A percentile compares a stretch with the other conserved stretches of the same genome.
phyloP scores from a whole-genome alignment of 1,284 basidiomycete species.

The Cutaneotrichosporon sp. region DNA sequence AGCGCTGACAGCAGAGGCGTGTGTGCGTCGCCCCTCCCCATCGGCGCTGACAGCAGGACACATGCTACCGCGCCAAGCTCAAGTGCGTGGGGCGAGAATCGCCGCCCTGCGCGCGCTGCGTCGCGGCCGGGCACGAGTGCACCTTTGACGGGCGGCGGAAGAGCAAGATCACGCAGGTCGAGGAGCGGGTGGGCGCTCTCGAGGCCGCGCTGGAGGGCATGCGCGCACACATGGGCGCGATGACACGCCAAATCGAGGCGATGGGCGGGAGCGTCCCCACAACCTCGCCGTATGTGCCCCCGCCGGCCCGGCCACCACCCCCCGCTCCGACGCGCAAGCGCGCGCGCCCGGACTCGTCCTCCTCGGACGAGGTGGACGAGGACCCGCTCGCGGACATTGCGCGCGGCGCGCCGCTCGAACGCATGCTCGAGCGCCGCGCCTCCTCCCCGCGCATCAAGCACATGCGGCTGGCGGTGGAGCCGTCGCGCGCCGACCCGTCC shows the following conservation, averaged over 20 bases:
- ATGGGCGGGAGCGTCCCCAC: neutral
- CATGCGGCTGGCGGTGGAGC: neutral
- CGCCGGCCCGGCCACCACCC: neutral
- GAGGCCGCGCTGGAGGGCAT: neutral
- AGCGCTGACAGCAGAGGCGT: conserved; percentile 7
- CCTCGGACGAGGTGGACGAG: conserved; percentile 9
- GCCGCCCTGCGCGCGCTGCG: conserved; percentile 16
- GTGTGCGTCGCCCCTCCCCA: neutral
- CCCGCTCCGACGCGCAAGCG: neutral
- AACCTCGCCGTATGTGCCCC: no score
- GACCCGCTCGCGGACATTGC: conserved; percentile 7
- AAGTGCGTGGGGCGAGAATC: conserved; percentile 17
- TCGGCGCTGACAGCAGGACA: conserved; percentile 7
- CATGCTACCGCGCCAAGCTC: conserved; percentile 16
- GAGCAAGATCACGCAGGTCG: conserved; percentile 15
- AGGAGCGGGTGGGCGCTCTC: conserved; percentile 4
- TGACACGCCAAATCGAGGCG: conserved; percentile 6
- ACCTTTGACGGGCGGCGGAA: conserved; percentile 17
- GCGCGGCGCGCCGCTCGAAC: neutral
- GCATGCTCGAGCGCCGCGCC: conserved; percentile 1
- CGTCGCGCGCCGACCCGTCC: neutral
- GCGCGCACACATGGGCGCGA: neutral
- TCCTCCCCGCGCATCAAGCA: neutral
- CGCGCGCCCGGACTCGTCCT: neutral
- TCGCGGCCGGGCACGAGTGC: conserved; percentile 9